phyloP scores from a whole-genome alignment of 805 yeast genomes.

The Wickerhamomyces chaumierensis region DNA sequence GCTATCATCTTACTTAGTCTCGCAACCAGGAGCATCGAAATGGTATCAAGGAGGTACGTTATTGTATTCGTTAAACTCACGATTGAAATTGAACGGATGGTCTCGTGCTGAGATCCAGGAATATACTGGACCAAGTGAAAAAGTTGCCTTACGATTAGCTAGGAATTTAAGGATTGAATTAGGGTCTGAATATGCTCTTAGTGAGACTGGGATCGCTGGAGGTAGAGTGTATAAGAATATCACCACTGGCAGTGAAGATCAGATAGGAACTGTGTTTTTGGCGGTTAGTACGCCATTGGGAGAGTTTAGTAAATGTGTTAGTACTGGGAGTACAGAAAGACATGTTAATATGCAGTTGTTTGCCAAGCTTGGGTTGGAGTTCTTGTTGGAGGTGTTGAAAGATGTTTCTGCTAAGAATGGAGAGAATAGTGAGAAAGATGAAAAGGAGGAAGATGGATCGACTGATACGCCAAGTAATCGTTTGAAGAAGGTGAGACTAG shows the following conservation, averaged over 20 bases:
- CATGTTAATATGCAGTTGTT: slow-evolving; percentile 64
- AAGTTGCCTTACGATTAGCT: slow-evolving; percentile 66
- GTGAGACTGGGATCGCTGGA: slow-evolving; percentile 87
- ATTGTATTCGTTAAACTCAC: slow-evolving; percentile 65
- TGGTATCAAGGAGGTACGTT: slow-evolving; percentile 80
- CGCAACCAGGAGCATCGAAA: slow-evolving; percentile 76
- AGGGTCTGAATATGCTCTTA: slow-evolving; percentile 71
- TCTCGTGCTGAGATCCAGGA: slow-evolving; percentile 51
- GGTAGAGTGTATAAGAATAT: neutral
- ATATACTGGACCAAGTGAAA: slow-evolving; percentile 76
- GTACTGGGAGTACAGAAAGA: slow-evolving; percentile 41
- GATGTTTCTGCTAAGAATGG: slow-evolving; percentile 4
- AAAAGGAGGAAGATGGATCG: neutral
- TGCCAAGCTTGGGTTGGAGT: slow-evolving; percentile 56
- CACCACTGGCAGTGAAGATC: slow-evolving; percentile 4
- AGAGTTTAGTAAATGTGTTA: slow-evolving; percentile 32
- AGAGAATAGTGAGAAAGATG: too few species aligned
- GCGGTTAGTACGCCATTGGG: slow-evolving; percentile 61
- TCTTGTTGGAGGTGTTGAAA: slow-evolving; percentile 39
- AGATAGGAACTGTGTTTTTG: slow-evolving; percentile 58
- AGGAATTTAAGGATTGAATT: slow-evolving; percentile 69
- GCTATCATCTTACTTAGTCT: slow-evolving; percentile 66
- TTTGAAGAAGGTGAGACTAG: too few species aligned
- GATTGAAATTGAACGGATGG: slow-evolving; percentile 75
- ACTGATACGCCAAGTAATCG: too few species aligned